Base-by-base conservation (phyloP, 2,329 filamentous ascomycete genomes). In the Trichoderma cornu-damae region DNA sequence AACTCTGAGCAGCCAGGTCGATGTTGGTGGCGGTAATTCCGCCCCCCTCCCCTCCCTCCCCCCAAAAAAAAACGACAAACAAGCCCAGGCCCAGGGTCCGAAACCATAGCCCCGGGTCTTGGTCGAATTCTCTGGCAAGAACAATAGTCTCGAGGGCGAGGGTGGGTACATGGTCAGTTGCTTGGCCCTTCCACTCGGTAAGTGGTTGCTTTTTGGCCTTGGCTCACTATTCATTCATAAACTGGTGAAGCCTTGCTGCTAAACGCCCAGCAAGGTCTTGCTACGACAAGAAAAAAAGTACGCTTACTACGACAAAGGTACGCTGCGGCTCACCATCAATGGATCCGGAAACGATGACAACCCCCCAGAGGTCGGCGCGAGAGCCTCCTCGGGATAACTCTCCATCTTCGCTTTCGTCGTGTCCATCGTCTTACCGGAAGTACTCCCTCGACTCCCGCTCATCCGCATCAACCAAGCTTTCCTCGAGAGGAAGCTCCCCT, bases 1-100 rank as follows among this genome's bases (percentile, higher is more conserved):
- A 30, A n/a, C 1, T 16, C 5, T 14, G 9, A 47, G 20, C 3
- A 32, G 11, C n/a, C 6, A 34, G 28, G 9, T 16, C 12, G 14
- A 8, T 47, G 47, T 57, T 57, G 53, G 53, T 57, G 53, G 53
- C 42, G 40, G 32, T 32, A 47, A 47, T 16, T 22, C 22, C 12
- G 11, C 16, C 11, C 16, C 16, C 47, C 22, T n/a, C n/a, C n/a
- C n/a, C n/a, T n/a, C n/a, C n/a, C n/a, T n/a, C n/a, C n/a, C n/a
- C n/a, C n/a, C n/a, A n/a, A n/a, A n/a, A n/a, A n/a, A 28, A 22
- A n/a, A 30, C 40, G 30, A 47, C 16, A 47, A 20, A 18, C 4
- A 30, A 4, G 12, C 7, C 30, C n/a, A 32, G 42, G 6, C 12
- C 52, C 16, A 9, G 26, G 42, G 16, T 35, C 38, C 50, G 16